Evolutionary conservation across 768 basidiomycete genomes (phyloP).

Genomic region (Sporobolomyces pararoseus): DNA sequence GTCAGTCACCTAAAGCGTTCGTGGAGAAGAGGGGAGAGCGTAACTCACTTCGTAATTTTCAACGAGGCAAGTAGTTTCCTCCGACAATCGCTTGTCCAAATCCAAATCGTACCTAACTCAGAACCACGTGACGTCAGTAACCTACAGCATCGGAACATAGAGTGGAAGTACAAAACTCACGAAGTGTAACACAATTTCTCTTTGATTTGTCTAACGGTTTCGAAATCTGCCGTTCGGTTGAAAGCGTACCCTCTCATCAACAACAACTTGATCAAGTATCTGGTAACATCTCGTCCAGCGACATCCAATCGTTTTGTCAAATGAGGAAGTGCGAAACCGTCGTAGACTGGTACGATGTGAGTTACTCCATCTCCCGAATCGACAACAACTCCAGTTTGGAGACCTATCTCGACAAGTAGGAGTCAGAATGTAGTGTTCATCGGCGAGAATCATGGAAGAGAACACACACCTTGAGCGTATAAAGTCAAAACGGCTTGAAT

Average conservation of each 20-base stretch:
- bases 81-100: conserved; percentile 82
- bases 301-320: conserved; percentile 91
- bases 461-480: conserved; percentile 85
- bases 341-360: conserved; percentile 97
- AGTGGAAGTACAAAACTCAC: conserved; percentile 53
- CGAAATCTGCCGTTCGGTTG: conserved; percentile 98
- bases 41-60: conserved; percentile 86
- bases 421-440: neutral
- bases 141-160: neutral
- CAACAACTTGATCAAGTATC: conserved; percentile 97
- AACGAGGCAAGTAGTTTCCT: conserved; percentile 93
- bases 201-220: conserved; percentile 97
- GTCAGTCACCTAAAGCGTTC: no score
- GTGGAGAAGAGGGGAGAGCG: neutral
- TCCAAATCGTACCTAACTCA: conserved; percentile 89
- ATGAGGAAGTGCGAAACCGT: conserved; percentile 92
- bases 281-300: conserved; percentile 94
- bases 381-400: conserved; percentile 97
- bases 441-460: neutral
- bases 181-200: conserved; percentile 98
- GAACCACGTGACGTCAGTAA: neutral
- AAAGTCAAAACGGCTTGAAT: conserved; percentile 97
- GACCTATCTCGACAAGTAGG: conserved; percentile 58
- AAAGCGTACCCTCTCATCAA: conserved; percentile 99
- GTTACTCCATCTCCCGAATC: conserved; percentile 99